Percentiles rank a stretch among this genome's conserved stretches.
phyloP scores from a whole-genome alignment of 2,329 filamentous ascomycete species.

The Cladorrhinum sp. region DNA sequence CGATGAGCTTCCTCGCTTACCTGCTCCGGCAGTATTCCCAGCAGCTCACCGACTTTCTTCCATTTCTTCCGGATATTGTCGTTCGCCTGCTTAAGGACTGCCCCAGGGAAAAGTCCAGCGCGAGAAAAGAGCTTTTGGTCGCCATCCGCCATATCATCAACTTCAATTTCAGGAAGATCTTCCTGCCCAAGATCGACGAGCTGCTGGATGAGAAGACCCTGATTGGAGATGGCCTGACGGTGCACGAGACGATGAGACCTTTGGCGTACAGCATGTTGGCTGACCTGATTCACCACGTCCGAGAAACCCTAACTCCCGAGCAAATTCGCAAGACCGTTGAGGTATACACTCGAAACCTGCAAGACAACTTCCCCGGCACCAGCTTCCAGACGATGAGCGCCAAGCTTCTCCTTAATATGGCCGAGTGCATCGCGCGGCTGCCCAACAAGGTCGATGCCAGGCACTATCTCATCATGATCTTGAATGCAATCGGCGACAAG shows the following conservation, averaged over 20 bases:
- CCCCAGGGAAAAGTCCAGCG: constrained; percentile 87
- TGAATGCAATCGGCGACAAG: constrained; percentile 97
- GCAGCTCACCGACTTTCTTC: constrained; percentile 83
- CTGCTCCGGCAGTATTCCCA: constrained; percentile 83
- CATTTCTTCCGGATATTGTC: constrained; percentile 80
- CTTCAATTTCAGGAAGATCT: constrained; percentile 96
- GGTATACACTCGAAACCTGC: constrained; percentile 93
- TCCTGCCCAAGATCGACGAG: constrained; percentile 90
- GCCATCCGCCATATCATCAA: constrained; percentile 98
- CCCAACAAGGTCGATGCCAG: constrained; percentile 91
- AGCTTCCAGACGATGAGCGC: constrained; percentile 99
- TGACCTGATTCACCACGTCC: constrained; percentile 94
- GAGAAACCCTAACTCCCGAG: constrained; percentile 80
- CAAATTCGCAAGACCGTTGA: constrained; percentile 95
- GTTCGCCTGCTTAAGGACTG: constrained; percentile 91
- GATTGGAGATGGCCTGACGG: constrained; percentile 92
- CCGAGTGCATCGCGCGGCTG: constrained; percentile 92
- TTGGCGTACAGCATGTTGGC: constrained; percentile 98
- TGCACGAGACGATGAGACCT: constrained; percentile 94
- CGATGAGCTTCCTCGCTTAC: constrained; percentile 97
- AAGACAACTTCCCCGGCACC: constrained; percentile 93
- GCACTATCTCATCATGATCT: constrained; percentile 93
- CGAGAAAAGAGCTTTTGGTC: constrained; percentile 90
- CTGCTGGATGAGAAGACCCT: constrained; percentile 89
- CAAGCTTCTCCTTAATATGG: constrained; percentile 95